Evolutionary conservation across 176 grass and related monocot species (phyloP), one percentile per base, ranked within the genome.

Genomic region (Oryza coarctata): DNA sequence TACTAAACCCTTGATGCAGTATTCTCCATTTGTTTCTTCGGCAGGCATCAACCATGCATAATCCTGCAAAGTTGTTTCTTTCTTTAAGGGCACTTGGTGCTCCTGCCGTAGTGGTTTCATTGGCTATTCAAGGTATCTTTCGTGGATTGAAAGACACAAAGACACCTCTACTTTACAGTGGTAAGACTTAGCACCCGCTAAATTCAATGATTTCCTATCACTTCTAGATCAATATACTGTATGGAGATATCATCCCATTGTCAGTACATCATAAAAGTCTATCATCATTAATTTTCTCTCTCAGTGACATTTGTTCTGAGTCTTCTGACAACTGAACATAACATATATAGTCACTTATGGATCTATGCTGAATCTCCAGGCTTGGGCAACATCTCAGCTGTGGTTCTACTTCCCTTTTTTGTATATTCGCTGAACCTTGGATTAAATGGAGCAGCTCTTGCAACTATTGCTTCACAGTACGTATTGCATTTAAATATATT

Each of bases 71-170:
- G 76, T 14, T 82, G 50, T 89, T 92, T 89, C 90, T 92, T 57
- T 81, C 70, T 75, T 86, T 92, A 80, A 92, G 90, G 83, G 83
- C 90, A 41, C 64, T 92, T 28, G 90, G 87, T 29, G 90, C 90
- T 75, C 90, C 90, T 89, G 90, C 90, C 29, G 87, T 92, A 75
- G 90, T 92, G 52, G 55, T 92, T 83, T 79, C 87, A 72, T 86
- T 92, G 80, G 90, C 90, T 33, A 78, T 89, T 76, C 90, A 92
- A 83, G 90, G 87, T 72, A 87, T 89, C 57, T 92, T 92, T 68
- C 87, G 83, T 76, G 90, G 90, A 65, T 84, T 92, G 40, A 89
- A 92, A 70, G 90, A 92, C 77, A 92, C 90, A 43, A 89, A 84
- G 64, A 92, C 87, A 55, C 87, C 90, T 23, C 80, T 92, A 55